Percentiles rank a stretch among this genome's conserved stretches.
These are phyloP conservation scores for Kwoniella mangroviensis DNA, from an alignment of 768 basidiomycete genomes.

Conservation along the genomic window DNA sequence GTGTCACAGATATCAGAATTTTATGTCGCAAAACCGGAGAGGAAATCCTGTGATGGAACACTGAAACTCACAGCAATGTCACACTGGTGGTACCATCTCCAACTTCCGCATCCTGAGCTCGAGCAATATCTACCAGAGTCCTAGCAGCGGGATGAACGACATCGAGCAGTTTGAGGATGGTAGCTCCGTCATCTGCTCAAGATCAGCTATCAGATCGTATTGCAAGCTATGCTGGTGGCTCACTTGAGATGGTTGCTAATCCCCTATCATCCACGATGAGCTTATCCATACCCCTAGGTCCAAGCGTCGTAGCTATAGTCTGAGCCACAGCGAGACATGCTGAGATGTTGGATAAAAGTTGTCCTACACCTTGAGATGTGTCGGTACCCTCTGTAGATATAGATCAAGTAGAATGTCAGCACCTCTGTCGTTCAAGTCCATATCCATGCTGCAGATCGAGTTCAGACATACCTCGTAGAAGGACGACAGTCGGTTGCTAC, in stretches of 20 bases:
- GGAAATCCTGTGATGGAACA: not conserved
- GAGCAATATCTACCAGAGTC: conserved; percentile 96
- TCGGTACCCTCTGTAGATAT: conserved; percentile 77
- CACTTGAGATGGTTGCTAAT: conserved; percentile 91
- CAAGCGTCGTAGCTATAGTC: conserved; percentile 91
- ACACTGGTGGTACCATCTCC: conserved; percentile 99
- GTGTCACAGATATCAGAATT: not conserved
- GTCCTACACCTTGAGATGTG: conserved; percentile 89
- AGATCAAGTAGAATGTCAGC: conserved; percentile 8
- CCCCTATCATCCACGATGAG: conserved; percentile 91
- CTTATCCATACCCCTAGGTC: conserved; percentile 98
- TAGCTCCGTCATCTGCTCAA: conserved; percentile 82
- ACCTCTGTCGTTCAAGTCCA: no score
- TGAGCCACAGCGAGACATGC: conserved; percentile 93
- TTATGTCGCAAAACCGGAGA: not conserved
- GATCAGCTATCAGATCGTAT: not conserved
- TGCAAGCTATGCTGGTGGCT: conserved; percentile 12
- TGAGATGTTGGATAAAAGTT: conserved; percentile 91
- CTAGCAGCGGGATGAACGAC: conserved; percentile 97
- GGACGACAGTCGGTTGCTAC: conserved; percentile 96
- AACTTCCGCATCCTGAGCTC: conserved; percentile 98
- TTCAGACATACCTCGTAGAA: conserved; percentile 66
- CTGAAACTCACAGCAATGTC: conserved; percentile 67
- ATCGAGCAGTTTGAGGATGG: conserved; percentile 94
- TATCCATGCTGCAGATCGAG: not conserved